A percentile compares a stretch with the other conserved stretches of the same genome.
These are phyloP conservation scores for Metarhizium sp. DNA, from an alignment of 2,329 filamentous ascomycete species.

Conservation along the genomic window DNA sequence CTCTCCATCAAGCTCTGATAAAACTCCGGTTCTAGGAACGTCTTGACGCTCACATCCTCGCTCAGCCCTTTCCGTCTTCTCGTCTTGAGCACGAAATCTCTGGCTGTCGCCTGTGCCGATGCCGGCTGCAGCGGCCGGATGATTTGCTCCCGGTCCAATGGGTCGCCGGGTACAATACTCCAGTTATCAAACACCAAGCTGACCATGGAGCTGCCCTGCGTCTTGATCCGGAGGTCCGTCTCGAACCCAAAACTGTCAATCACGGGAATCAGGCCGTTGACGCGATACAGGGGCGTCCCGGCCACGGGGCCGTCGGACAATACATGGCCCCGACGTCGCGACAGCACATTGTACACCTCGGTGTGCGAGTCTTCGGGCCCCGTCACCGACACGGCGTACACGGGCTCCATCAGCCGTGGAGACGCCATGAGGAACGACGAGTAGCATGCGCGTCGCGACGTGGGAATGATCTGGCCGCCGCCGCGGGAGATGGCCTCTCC, in stretches of 20 bases:
- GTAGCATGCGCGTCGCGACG: slow-evolving; percentile 85
- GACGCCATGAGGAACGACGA: slow-evolving; percentile 96
- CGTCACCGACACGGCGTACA: slow-evolving; percentile 88
- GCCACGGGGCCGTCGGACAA: slow-evolving; percentile 89
- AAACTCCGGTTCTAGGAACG: slow-evolving; percentile 91
- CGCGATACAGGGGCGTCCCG: slow-evolving; percentile 86
- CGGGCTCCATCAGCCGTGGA: slow-evolving; percentile 90
- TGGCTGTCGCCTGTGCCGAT: slow-evolving; percentile 75
- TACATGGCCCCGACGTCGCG: slow-evolving; percentile 82
- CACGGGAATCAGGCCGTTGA: slow-evolving; percentile 84
- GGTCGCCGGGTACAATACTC: slow-evolving; percentile 93
- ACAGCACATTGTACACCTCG: slow-evolving; percentile 84
- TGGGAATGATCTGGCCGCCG: slow-evolving; percentile 95
- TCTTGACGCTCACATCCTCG: slow-evolving; percentile 91
- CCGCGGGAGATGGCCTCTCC: slow-evolving; percentile 89
- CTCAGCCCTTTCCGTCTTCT: slow-evolving; percentile 84
- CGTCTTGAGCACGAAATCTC: slow-evolving; percentile 96
- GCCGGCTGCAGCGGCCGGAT: slow-evolving; percentile 81
- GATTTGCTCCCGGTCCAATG: slow-evolving; percentile 78
- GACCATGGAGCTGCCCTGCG: slow-evolving; percentile 83
- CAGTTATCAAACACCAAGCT: slow-evolving; percentile 92
- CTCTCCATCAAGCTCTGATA: slow-evolving; percentile 83
- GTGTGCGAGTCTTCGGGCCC: slow-evolving; percentile 83
- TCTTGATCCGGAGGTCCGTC: slow-evolving; percentile 92
- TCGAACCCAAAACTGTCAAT: slow-evolving; percentile 98